A percentile compares a stretch with the other conserved stretches of the same genome.
These are phyloP conservation scores for Boletus subcaerulescens DNA, from an alignment of 768 basidiomycete genomes.

Conservation along the genomic window DNA sequence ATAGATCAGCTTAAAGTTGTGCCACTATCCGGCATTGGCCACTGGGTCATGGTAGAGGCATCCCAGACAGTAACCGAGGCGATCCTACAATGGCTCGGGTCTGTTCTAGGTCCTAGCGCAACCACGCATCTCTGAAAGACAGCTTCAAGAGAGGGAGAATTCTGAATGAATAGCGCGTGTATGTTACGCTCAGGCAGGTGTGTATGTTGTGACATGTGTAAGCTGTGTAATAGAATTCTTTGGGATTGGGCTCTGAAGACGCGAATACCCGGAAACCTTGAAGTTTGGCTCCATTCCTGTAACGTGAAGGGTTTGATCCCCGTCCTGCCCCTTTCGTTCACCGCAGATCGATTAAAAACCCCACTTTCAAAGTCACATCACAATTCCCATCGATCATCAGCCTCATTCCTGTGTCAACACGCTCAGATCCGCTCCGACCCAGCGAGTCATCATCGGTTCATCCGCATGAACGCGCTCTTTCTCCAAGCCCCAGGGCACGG, in stretches of 20 bases:
- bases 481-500: too few relatives aligned
- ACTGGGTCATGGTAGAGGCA: constrained; percentile 70
- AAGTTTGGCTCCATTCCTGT: too few relatives aligned
- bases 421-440: constrained; percentile 3
- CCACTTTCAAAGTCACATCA: background rate
- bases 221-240: background rate
- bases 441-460: background rate
- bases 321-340: background rate
- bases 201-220: background rate
- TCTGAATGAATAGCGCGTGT: background rate
- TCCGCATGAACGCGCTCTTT: background rate
- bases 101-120: background rate
- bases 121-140: constrained; percentile 5
- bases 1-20: constrained; percentile 50
- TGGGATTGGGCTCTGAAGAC: background rate
- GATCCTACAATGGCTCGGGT: constrained; percentile 46
- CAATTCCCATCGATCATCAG: background rate
- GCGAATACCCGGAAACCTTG: background rate
- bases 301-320: background rate
- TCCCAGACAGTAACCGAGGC: constrained; percentile 50
- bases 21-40: constrained; percentile 53
- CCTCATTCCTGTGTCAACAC: background rate
- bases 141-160: background rate
- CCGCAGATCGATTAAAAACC: background rate
- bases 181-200: background rate